Evolutionary conservation across 805 yeast species (phyloP).

Genomic region (Wickerhamomyces mucosus): DNA sequence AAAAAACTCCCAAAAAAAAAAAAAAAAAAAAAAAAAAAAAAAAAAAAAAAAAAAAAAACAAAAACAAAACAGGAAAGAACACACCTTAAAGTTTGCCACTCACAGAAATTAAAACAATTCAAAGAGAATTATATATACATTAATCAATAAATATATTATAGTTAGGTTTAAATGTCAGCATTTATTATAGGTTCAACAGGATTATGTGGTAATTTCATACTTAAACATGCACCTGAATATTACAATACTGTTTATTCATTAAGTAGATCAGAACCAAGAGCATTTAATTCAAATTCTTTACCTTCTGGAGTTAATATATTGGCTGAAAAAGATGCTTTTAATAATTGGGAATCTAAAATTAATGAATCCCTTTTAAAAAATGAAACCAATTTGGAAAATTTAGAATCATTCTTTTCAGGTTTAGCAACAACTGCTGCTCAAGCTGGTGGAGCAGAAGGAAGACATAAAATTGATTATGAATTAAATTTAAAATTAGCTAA

Average conservation of each 20-base stretch:
- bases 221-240: constrained; percentile 32
- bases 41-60: too few relatives aligned
- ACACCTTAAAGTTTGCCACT: too few relatives aligned
- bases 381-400: constrained; percentile 9
- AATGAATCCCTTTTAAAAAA: constrained; percentile 13
- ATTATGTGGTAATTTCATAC: constrained; percentile 52
- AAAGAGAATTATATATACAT: too few relatives aligned
- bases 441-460: constrained; percentile 69
- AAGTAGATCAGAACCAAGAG: constrained; percentile 31
- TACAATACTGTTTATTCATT: constrained; percentile 37
- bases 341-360: constrained; percentile 37
- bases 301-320: too few relatives aligned
- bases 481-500: constrained; percentile 59
- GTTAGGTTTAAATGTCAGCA: constrained; percentile 5
- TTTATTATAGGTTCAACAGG: constrained; percentile 71
- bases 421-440: constrained; percentile 68
- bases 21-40: background rate
- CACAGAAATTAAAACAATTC: too few relatives aligned
- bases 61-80: too few relatives aligned
- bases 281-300: constrained; percentile 11
- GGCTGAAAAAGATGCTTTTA: constrained; percentile 32
- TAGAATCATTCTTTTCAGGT: constrained; percentile 42
- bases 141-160: too few relatives aligned
- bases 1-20: background rate
- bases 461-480: constrained; percentile 66